These are phyloP conservation scores for Monosporascus cannonballus DNA, from an alignment of 2,329 filamentous ascomycete species.

Conservation along the genomic window DNA sequence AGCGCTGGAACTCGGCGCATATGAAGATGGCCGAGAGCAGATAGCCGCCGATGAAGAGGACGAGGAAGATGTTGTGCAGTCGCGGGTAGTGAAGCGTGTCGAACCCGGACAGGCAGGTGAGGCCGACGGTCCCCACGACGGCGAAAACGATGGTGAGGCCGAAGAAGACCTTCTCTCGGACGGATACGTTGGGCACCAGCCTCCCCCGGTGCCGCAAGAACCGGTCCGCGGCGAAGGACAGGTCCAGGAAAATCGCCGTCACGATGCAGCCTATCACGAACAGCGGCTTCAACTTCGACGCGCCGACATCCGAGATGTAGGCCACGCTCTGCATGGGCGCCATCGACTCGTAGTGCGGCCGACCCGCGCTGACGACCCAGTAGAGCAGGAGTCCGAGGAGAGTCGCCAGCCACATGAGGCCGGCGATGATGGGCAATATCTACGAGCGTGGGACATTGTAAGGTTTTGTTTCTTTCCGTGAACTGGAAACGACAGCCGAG, in stretches of 20 bases:
- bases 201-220: constrained; percentile 79
- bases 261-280: constrained; percentile 68
- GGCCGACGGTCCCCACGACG: constrained; percentile 66
- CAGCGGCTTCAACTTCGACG: constrained; percentile 61
- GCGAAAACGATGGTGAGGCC: constrained; percentile 60
- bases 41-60: constrained; percentile 82
- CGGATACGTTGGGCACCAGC: constrained; percentile 64
- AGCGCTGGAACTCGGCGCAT: constrained; percentile 82
- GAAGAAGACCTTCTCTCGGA: constrained; percentile 57
- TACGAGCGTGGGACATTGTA: constrained; percentile 12
- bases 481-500: too few relatives aligned
- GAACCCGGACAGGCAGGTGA: constrained; percentile 81
- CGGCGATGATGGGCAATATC: constrained; percentile 65
- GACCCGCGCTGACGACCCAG: constrained; percentile 55
- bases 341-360: constrained; percentile 58
- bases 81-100: constrained; percentile 65
- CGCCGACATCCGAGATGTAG: constrained; percentile 66
- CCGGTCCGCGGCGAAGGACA: constrained; percentile 74
- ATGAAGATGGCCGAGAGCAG: constrained; percentile 80
- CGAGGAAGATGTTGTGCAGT: constrained; percentile 70
- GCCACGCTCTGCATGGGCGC: constrained; percentile 51
- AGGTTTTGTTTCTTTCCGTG: not conserved
- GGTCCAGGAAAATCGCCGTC: constrained; percentile 74
- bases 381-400: constrained; percentile 64
- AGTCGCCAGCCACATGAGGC: constrained; percentile 59